Conservation (phyloP, 371 early-diverging fungal species). For the Thermomucor indicae-seudaticae region DNA sequence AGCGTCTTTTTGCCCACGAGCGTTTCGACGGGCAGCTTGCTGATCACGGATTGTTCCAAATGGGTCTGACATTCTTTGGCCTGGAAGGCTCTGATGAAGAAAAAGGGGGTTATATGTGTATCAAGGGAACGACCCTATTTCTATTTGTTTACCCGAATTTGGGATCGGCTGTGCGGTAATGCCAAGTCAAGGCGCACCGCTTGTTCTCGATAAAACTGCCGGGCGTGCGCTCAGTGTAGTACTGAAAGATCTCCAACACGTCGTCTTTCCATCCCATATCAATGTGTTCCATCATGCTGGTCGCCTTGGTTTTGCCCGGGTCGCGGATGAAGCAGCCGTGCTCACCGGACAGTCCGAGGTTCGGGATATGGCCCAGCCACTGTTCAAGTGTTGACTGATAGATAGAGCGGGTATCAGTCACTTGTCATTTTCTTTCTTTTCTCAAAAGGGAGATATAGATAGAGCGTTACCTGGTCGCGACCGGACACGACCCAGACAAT, state of each 20-base stretch:
- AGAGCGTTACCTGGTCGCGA: conserved; percentile 74
- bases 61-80: conserved; percentile 92
- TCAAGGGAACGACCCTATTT: conserved; percentile 23
- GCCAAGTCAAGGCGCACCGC: conserved; percentile 83
- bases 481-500: conserved; percentile 91
- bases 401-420: conserved; percentile 45
- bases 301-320: conserved; percentile 73
- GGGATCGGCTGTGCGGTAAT: conserved; percentile 87
- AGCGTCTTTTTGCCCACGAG: conserved; percentile 95
- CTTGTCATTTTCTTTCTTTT: conserved; percentile 50
- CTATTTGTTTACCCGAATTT: conserved; percentile 65
- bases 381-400: conserved; percentile 81
- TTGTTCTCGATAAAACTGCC: conserved; percentile 86
- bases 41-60: conserved; percentile 75
- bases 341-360: conserved; percentile 89
- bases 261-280: conserved; percentile 90
- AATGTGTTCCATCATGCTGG: conserved; percentile 73
- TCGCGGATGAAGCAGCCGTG: conserved; percentile 93
- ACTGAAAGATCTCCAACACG: conserved; percentile 84
- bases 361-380: conserved; percentile 68
- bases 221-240: conserved; percentile 90
- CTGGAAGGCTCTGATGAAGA: conserved; percentile 53
- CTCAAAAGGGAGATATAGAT: too few species aligned
- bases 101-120: not conserved
- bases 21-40: conserved; percentile 89